These are phyloP conservation scores for Sugiyamaella marilandica DNA, from an alignment of 805 yeast species.

Conservation along the genomic window DNA sequence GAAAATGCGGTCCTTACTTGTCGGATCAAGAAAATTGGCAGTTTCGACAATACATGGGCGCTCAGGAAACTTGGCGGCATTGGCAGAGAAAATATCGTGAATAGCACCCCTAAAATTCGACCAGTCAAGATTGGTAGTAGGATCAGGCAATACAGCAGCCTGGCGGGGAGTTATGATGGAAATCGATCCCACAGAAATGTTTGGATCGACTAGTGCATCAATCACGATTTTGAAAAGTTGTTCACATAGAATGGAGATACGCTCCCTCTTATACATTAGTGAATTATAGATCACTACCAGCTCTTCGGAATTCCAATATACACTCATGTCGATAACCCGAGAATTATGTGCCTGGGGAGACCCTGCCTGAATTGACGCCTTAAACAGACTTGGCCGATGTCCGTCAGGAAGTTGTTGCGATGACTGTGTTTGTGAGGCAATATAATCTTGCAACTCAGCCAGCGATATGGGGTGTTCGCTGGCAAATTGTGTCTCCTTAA, in stretches of 20 bases:
- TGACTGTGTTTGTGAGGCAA: conserved; percentile 41
- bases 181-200: conserved; percentile 45
- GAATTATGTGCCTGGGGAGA: conserved; percentile 12
- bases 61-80: conserved; percentile 80
- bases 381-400: conserved; percentile 39
- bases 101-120: conserved; percentile 88
- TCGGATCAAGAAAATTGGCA: conserved; percentile 47
- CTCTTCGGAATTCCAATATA: conserved; percentile 28
- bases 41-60: conserved; percentile 93
- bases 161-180: conserved; percentile 69
- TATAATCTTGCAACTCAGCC: conserved; percentile 49
- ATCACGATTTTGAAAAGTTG: conserved; percentile 58
- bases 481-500: conserved; percentile 34
- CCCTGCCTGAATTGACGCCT: conserved; percentile 9
- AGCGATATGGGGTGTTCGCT: conserved; percentile 42
- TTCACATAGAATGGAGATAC: conserved; percentile 66
- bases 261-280: conserved; percentile 61
- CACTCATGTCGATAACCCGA: conserved; percentile 52
- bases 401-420: conserved; percentile 43
- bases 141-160: conserved; percentile 66
- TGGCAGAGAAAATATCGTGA: conserved; percentile 88
- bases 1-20: conserved; percentile 60
- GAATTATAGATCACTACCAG: conserved; percentile 60
- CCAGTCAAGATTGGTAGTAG: conserved; percentile 86
- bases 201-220: conserved; percentile 32